Percentiles rank a stretch among this genome's conserved stretches.
Conservation (phyloP, 2,329 filamentous ascomycete genomes). For the Botryotinia calthae region DNA sequence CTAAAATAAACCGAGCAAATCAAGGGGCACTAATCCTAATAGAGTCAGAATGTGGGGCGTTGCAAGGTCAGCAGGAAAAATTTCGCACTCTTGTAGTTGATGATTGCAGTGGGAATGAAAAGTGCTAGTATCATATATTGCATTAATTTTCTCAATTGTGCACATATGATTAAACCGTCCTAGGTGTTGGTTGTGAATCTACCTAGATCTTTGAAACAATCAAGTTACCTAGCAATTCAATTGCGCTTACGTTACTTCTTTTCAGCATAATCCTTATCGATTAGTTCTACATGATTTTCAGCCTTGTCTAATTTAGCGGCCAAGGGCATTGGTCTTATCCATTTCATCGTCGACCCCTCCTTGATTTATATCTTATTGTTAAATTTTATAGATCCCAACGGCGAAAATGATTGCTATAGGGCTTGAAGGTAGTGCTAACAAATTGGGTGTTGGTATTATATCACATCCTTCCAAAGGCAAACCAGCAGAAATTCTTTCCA, state of each 20-base stretch:
- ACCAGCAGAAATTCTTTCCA: constrained; percentile 73
- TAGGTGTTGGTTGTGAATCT: neutral
- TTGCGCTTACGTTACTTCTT: neutral
- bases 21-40: constrained; percentile 18
- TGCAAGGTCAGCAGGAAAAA: constrained; percentile 19
- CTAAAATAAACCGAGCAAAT: constrained; percentile 21
- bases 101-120: neutral
- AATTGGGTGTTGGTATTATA: constrained; percentile 92
- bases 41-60: constrained; percentile 9
- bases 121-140: neutral
- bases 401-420: constrained; percentile 62
- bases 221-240: neutral
- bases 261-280: constrained; percentile 20
- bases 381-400: neutral
- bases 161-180: neutral
- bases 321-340: neutral
- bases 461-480: constrained; percentile 58
- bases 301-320: constrained; percentile 18
- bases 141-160: constrained; percentile 9
- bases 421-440: constrained; percentile 94
- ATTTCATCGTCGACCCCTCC: constrained; percentile 9
- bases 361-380: neutral
- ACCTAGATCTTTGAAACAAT: neutral
- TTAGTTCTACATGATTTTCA: constrained; percentile 8
- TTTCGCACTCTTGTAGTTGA: constrained; percentile 17